Conservation (phyloP, 1,284 basidiomycete species). For the Phlebopus sp. region DNA sequence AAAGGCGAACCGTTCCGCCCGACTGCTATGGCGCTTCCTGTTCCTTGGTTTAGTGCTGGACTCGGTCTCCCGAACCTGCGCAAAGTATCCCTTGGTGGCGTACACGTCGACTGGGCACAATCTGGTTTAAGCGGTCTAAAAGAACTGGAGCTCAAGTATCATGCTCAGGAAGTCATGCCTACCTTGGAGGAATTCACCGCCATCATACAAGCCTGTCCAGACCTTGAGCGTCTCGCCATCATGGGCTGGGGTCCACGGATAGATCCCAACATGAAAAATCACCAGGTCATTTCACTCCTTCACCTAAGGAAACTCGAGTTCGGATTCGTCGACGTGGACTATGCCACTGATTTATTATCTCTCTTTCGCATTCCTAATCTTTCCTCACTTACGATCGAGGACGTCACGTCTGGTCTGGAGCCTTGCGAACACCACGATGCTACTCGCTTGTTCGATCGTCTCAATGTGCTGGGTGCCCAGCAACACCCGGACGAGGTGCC, state of each 20-base stretch:
- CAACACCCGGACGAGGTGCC: background rate
- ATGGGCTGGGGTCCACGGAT: constrained; percentile 49
- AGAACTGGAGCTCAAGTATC: constrained; percentile 50
- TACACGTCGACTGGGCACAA: constrained; percentile 49
- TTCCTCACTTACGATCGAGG: constrained; percentile 40
- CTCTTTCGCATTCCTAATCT: constrained; percentile 43
- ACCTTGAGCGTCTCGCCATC: constrained; percentile 41
- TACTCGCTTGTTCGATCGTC: constrained; percentile 15
- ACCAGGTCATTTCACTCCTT: constrained; percentile 30
- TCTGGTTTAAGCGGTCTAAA: constrained; percentile 39
- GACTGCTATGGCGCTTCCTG: constrained; percentile 31
- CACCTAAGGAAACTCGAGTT: constrained; percentile 39
- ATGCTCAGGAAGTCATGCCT: constrained; percentile 51
- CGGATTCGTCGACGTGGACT: constrained; percentile 45
- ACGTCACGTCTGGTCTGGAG: constrained; percentile 36
- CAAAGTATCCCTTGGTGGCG: constrained; percentile 46
- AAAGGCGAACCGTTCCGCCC: constrained; percentile 45
- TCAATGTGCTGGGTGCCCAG: constrained; percentile 4
- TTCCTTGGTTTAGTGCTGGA: constrained; percentile 43
- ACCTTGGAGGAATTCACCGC: constrained; percentile 40
- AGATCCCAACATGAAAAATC: constrained; percentile 5
- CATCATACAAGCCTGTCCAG: constrained; percentile 40
- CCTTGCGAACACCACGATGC: constrained; percentile 14
- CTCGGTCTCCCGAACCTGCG: constrained; percentile 31
- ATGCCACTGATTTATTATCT: constrained; percentile 42